Evolutionary conservation across 768 basidiomycete species (phyloP), one percentile per base, ranked within the genome.

Genomic region (Crassisporium funariophilum): DNA sequence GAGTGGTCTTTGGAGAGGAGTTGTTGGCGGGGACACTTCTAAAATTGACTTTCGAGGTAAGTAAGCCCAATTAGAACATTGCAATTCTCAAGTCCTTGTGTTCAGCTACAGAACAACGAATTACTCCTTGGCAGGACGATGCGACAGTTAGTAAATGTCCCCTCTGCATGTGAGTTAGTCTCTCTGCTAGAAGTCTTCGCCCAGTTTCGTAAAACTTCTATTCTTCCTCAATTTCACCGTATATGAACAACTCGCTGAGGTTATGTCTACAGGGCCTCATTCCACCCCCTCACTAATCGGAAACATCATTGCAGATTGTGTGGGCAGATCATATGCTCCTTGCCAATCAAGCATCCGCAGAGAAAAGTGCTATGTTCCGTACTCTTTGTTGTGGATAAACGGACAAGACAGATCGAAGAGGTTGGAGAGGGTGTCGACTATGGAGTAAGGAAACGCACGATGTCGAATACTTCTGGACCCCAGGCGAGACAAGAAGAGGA

Each of bases 241-340:
- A 19, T 12, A 6, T 12, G 36, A 17, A 7, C 7, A 10, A 36
- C 33, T 33, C 38, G 24, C 16, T 31, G 33, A 53, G 31, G n/a
- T 16, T 24, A 24, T 11, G 15, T 25, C 19, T 23, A 35, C 46
- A 82, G 81, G 54, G 76, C 79, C 40, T 81, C 86, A 1, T 98
- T 98, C 62, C 89, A 94, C 60, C 82, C 90, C 0, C 68, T 98
- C 2, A 91, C 92, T 1, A 95, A 93, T 55, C 83, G 95, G 11
- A 95, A 95, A 68, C 95, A 98, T 56, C 95, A 98, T 61, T 98
- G 95, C 62, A 84, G 95, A 7, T 72, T 98, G 11, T 98, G 95
- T 55, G 95, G 95, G 0, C 76, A 85, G 45, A 89, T 98, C 31
- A 83, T 98, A 10, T 98, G 95, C 59, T 88, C 94, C 1, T 75